Conservation (phyloP, 1,284 basidiomycete species). For the Trametes sp. region DNA sequence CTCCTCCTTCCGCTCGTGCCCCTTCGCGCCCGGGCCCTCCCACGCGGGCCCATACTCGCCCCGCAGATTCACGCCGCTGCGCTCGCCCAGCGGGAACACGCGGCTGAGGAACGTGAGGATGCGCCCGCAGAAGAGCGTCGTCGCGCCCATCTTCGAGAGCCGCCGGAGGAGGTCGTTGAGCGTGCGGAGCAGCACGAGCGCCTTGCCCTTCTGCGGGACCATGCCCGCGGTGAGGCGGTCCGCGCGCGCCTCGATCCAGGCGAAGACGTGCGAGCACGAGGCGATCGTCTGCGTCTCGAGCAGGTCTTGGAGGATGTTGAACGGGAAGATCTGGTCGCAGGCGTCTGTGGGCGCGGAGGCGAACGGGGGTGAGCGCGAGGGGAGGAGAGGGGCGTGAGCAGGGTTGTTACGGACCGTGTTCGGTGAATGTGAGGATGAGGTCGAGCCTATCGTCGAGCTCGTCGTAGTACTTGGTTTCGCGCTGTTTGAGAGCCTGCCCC, state of each 20-base stretch:
- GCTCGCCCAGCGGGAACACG: constrained; percentile 87
- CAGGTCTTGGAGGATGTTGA: constrained; percentile 75
- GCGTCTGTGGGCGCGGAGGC: constrained; percentile 48
- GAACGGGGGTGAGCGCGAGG: constrained; percentile 21
- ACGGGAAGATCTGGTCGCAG: constrained; percentile 61
- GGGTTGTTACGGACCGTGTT: constrained; percentile 62
- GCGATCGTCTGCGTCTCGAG: constrained; percentile 83
- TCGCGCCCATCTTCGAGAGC: constrained; percentile 82
- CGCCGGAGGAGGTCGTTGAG: constrained; percentile 88
- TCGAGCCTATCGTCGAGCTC: constrained; percentile 71
- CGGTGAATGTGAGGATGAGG: constrained; percentile 74
- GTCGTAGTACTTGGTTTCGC: constrained; percentile 62
- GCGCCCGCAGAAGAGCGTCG: constrained; percentile 87
- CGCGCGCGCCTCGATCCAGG: constrained; percentile 81
- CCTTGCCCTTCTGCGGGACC: constrained; percentile 87
- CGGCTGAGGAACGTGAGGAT: constrained; percentile 87
- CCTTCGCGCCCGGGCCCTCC: constrained; percentile 64
- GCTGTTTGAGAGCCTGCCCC: constrained; percentile 59
- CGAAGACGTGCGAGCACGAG: constrained; percentile 84
- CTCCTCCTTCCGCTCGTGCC: constrained; percentile 39
- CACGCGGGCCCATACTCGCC: constrained; percentile 87
- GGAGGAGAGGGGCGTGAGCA: neutral
- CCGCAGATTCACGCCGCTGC: constrained; percentile 89
- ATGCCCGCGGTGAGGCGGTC: constrained; percentile 74
- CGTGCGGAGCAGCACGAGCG: constrained; percentile 82